Evolutionary conservation across 2,329 filamentous ascomycete genomes (phyloP).

Genomic region (Botrytis cinerea): DNA sequence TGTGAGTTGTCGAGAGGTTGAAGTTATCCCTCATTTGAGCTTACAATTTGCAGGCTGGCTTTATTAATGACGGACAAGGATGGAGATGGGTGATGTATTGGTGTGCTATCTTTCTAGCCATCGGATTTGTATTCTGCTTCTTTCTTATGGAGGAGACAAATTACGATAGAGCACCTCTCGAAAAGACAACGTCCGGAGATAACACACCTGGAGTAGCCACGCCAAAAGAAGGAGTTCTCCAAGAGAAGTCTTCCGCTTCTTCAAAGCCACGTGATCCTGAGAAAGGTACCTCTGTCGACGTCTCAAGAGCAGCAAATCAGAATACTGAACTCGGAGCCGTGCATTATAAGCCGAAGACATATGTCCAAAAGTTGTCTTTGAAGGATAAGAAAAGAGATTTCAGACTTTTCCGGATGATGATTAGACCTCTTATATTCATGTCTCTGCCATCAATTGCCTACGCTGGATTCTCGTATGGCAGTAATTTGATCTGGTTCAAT

Average conservation of each 20-base stretch:
- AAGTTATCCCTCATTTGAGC: neutral
- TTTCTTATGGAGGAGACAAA: slow-evolving; percentile 63
- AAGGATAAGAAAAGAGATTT: slow-evolving; percentile 36
- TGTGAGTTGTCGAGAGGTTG: slow-evolving; percentile 27
- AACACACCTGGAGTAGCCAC: slow-evolving; percentile 26
- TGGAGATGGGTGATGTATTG: slow-evolving; percentile 56
- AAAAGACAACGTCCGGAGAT: slow-evolving; percentile 20
- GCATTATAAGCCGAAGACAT: slow-evolving; percentile 34
- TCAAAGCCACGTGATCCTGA: slow-evolving; percentile 28
- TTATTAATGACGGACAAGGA: slow-evolving; percentile 50
- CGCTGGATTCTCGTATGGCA: slow-evolving; percentile 43
- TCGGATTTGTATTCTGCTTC: slow-evolving; percentile 54
- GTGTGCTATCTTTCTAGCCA: slow-evolving; percentile 54
- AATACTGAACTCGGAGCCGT: slow-evolving; percentile 16
- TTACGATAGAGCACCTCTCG: slow-evolving; percentile 34
- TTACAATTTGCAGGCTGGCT: slow-evolving; percentile 44
- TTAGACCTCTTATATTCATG: slow-evolving; percentile 40
- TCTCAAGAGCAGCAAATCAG: neutral
- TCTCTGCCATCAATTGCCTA: slow-evolving; percentile 42
- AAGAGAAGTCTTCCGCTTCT: neutral
- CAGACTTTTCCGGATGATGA: slow-evolving; percentile 39
- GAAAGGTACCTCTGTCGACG: slow-evolving; percentile 19
- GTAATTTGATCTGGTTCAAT: slow-evolving; percentile 43
- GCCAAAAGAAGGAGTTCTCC: slow-evolving; percentile 22
- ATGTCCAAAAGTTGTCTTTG: slow-evolving; percentile 36